Evolutionary conservation across 176 grass and related monocot genomes (phyloP).

Genomic region (Zoysia japonica): DNA sequence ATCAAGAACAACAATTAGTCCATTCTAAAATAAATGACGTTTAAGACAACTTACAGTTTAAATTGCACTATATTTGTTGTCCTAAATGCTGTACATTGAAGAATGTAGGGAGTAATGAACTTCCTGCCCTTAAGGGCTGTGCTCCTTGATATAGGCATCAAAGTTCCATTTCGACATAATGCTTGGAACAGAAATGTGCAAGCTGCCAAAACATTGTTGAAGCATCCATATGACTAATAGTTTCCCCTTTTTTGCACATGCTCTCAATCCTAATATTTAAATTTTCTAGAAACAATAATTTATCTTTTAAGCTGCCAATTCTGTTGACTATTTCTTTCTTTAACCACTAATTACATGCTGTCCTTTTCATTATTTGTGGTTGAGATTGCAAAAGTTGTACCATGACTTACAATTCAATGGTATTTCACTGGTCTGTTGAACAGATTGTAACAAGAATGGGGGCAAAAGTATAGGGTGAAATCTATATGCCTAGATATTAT

Average conservation of each 20-base stretch:
- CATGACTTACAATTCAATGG: constrained; percentile 18
- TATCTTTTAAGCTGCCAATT: constrained; percentile 7
- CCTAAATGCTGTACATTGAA: not conserved
- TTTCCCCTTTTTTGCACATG: not conserved
- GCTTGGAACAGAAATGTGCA: constrained; percentile 26
- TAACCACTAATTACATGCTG: constrained; percentile 2
- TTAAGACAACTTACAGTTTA: not conserved
- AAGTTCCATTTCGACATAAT: not conserved
- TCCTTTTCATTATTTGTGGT: not conserved
- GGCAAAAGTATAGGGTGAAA: constrained; percentile 64
- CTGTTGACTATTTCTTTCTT: constrained; percentile 10
- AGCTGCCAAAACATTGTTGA: not conserved
- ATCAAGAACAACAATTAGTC: not conserved
- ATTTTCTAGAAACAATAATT: not conserved
- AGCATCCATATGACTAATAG: not conserved
- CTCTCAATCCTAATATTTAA: not conserved
- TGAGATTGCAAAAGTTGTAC: constrained; percentile 5
- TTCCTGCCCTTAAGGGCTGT: not conserved
- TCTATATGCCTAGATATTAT: constrained; percentile 59
- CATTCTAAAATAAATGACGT: not conserved
- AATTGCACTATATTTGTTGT: not conserved
- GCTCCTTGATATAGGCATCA: not conserved
- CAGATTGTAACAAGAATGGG: constrained; percentile 55
- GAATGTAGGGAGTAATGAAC: not conserved
- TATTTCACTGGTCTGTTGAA: constrained; percentile 24